Evolutionary conservation across 345 rosid species (phyloP).

Genomic region (Salix udensis): DNA sequence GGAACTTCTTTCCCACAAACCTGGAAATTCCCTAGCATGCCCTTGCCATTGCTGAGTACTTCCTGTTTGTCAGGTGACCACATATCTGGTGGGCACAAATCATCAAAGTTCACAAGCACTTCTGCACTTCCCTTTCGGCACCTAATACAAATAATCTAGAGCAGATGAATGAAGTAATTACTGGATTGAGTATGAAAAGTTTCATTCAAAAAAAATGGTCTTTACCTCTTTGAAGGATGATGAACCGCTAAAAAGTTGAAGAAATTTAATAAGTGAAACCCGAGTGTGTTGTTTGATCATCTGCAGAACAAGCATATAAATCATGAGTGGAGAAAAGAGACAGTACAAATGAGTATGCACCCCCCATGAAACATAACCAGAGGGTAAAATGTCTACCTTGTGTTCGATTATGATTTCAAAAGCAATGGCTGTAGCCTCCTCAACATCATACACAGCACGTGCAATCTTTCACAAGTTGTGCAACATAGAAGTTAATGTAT

Average conservation of each 20-base stretch:
- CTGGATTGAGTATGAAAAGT: constrained; percentile 12
- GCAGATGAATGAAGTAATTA: constrained; percentile 30
- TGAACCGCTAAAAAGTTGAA: constrained; percentile 87
- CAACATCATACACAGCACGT: constrained; percentile 78
- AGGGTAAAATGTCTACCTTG: constrained; percentile 47
- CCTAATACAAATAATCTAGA: constrained; percentile 44
- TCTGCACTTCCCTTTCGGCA: constrained; percentile 95
- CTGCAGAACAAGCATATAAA: constrained; percentile 30
- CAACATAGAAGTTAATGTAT: constrained; percentile 22
- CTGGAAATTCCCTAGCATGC: constrained; percentile 40
- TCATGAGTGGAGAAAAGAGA: neutral
- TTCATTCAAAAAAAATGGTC: constrained; percentile 3
- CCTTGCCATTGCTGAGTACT: constrained; percentile 26
- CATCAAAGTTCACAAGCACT: constrained; percentile 77
- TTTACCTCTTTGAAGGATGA: constrained; percentile 90
- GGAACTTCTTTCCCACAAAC: constrained; percentile 96
- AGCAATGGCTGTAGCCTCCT: constrained; percentile 83
- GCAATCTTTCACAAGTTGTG: constrained; percentile 52
- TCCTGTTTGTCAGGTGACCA: constrained; percentile 36
- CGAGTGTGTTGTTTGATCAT: constrained; percentile 78
- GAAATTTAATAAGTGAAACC: constrained; percentile 67
- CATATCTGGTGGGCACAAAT: constrained; percentile 52
- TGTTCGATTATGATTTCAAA: constrained; percentile 70
- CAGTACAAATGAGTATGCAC: neutral
- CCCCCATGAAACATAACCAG: neutral